Conservation (phyloP, 768 basidiomycete genomes). For the Phylloporus scabripes region DNA sequence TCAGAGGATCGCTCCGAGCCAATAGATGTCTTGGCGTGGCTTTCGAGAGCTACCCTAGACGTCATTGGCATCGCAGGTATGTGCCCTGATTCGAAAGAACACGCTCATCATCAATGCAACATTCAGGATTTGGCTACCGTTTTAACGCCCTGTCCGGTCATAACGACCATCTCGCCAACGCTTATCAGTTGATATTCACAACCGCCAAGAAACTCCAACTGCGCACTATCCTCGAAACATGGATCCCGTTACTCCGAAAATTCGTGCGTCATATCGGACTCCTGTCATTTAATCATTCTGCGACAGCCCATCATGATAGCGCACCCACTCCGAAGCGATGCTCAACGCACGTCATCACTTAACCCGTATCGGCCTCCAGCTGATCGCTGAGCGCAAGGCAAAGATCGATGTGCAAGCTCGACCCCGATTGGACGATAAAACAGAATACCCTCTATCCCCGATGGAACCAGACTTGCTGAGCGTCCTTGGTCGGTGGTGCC, state of each 20-base stretch:
- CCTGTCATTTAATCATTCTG: background rate
- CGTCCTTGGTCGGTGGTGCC: slow-evolving; percentile 40
- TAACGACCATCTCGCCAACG: slow-evolving; percentile 49
- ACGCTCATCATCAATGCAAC: background rate
- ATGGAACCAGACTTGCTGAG: slow-evolving; percentile 44
- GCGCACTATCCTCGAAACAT: slow-evolving; percentile 48
- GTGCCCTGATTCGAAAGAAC: background rate
- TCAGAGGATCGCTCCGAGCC: slow-evolving; percentile 17
- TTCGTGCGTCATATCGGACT: slow-evolving; percentile 35
- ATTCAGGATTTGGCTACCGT: slow-evolving; percentile 48
- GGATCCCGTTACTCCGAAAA: slow-evolving; percentile 51
- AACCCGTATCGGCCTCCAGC: slow-evolving; percentile 46
- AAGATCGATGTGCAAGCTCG: slow-evolving; percentile 30
- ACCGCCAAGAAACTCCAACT: slow-evolving; percentile 49
- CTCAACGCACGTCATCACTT: slow-evolving; percentile 41
- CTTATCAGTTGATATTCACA: slow-evolving; percentile 50
- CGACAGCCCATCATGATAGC: slow-evolving; percentile 30
- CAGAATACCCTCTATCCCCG: slow-evolving; percentile 8
- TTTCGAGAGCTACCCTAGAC: slow-evolving; percentile 66
- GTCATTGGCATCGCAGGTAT: slow-evolving; percentile 68
- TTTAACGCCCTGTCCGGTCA: slow-evolving; percentile 49
- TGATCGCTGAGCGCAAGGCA: slow-evolving; percentile 47
- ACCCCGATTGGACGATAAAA: slow-evolving; percentile 11
- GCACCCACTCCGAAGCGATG: slow-evolving; percentile 42
- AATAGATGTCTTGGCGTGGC: slow-evolving; percentile 60